Percentiles rank a stretch among this genome's conserved stretches.
Conservation (phyloP, 2,329 filamentous ascomycete species). For the Periconia sp. region DNA sequence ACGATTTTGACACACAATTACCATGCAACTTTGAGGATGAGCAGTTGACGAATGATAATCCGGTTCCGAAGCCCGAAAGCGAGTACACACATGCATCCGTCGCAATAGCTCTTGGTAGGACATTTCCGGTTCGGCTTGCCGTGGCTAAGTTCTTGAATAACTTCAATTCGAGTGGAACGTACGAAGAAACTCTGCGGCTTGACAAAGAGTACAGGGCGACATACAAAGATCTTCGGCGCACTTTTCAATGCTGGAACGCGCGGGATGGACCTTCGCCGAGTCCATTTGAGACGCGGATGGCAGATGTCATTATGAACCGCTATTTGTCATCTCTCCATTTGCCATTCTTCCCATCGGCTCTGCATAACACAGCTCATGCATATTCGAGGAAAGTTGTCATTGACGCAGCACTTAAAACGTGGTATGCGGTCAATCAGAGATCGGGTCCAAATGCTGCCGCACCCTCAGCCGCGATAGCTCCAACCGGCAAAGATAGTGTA, state of each 20-base stretch:
- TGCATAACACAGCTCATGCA: conserved; percentile 29
- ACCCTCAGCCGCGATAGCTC: neutral
- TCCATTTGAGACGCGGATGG: conserved; percentile 25
- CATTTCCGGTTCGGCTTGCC: conserved; percentile 44
- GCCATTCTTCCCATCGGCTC: conserved; percentile 28
- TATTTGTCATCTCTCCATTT: conserved; percentile 33
- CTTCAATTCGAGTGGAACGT: conserved; percentile 25
- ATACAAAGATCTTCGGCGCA: conserved; percentile 26
- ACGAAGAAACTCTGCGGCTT: conserved; percentile 34
- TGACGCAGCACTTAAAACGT: conserved; percentile 35
- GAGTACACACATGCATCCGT: conserved; percentile 45
- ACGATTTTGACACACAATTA: conserved; percentile 46
- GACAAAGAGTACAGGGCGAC: conserved; percentile 24
- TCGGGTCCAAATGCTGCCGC: neutral
- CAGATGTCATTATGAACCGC: conserved; percentile 34
- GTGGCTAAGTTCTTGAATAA: conserved; percentile 42
- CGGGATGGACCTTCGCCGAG: no score
- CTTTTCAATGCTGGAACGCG: no score
- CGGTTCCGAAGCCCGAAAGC: conserved; percentile 31
- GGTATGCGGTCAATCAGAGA: conserved; percentile 21
- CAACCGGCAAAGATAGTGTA: conserved; percentile 16
- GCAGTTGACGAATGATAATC: conserved; percentile 37
- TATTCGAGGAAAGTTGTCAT: conserved; percentile 33
- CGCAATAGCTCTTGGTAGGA: conserved; percentile 44
- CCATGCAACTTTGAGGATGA: conserved; percentile 51